phyloP scores from a whole-genome alignment of 192 early-diverging fungal genomes.

The Podila verticillata region DNA sequence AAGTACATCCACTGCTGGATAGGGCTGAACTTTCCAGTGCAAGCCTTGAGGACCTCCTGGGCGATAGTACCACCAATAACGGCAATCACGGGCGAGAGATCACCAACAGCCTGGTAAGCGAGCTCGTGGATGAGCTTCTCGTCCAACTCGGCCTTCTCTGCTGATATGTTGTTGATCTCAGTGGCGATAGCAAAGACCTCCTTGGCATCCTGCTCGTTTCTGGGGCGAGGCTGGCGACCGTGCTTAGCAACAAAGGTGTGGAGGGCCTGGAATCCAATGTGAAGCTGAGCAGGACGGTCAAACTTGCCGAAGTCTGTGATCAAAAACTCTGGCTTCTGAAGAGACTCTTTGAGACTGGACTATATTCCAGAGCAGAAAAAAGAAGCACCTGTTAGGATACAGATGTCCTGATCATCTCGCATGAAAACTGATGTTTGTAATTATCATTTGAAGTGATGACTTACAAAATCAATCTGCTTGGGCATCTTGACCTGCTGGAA shows the following conservation, averaged over 20 bases:
- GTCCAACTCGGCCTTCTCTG: constrained; percentile 82
- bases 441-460: constrained; percentile 19
- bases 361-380: constrained; percentile 15
- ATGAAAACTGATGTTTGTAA: too few relatives aligned
- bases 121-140: constrained; percentile 90
- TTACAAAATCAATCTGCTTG: constrained; percentile 83
- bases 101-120: constrained; percentile 88
- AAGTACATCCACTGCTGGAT: constrained; percentile 95
- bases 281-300: constrained; percentile 93
- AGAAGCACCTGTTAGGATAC: background rate
- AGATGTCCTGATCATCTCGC: background rate
- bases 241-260: constrained; percentile 77
- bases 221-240: constrained; percentile 83
- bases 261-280: constrained; percentile 95
- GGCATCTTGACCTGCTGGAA: constrained; percentile 98
- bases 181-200: constrained; percentile 79
- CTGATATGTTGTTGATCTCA: constrained; percentile 73
- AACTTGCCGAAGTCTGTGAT: constrained; percentile 98
- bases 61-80: constrained; percentile 97
- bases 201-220: constrained; percentile 87
- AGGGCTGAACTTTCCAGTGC: constrained; percentile 95
- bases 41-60: constrained; percentile 99
- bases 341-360: constrained; percentile 77
- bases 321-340: constrained; percentile 84
- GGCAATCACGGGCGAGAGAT: constrained; percentile 94